Base-by-base conservation (phyloP, 169 alveolate species). In the Toxoplasma gondii region DNA sequence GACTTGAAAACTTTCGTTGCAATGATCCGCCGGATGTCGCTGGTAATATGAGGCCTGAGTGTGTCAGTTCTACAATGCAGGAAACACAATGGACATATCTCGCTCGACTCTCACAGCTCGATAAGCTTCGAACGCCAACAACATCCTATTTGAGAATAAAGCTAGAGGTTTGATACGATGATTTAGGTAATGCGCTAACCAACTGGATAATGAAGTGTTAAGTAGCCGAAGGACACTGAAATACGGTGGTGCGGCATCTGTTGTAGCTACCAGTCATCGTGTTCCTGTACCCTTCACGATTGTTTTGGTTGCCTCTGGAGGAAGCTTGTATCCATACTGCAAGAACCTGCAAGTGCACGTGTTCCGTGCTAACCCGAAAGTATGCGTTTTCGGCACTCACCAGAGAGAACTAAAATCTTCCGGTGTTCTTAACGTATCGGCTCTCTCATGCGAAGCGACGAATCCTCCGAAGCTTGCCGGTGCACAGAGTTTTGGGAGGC, bases 91-190 rank as follows among this genome's bases (percentile, higher is more conserved):
- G 19, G 45, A 17, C 39, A 16, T 31, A 16, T 16, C 1, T 16
- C 67, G 67, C n/a, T 64, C n/a, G n/a, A 16, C 1, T 16, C 74
- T 38, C 29, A 82, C 90, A 82, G 90, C 64, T 82, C 90, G 64
- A 82, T 82, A 29, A 82, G 90, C 34, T 82, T 82, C 67, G 90
- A 41, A 64, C 36, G n/a, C 90, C 90, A 82, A 43, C 90, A 82
- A 31, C 90, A 82, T 2, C 90, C 90, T 82, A 49, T 29, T 29
- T 2, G 38, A 44, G 39, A 1, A 19, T 29, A 39, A 16, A 10
- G 69, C 41, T 24, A 10, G 9, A 2, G 36, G 1, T 2, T 9
- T 24, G 19, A 16, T 43, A 16, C 31, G 41, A 12, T 1, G 54
- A 36, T 19, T 7, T 19, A 17, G n/a, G 1, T 24, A 10, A 22